These are phyloP conservation scores for Cyberlindnera maritima DNA, from an alignment of 805 yeast genomes.

Conservation along the genomic window DNA sequence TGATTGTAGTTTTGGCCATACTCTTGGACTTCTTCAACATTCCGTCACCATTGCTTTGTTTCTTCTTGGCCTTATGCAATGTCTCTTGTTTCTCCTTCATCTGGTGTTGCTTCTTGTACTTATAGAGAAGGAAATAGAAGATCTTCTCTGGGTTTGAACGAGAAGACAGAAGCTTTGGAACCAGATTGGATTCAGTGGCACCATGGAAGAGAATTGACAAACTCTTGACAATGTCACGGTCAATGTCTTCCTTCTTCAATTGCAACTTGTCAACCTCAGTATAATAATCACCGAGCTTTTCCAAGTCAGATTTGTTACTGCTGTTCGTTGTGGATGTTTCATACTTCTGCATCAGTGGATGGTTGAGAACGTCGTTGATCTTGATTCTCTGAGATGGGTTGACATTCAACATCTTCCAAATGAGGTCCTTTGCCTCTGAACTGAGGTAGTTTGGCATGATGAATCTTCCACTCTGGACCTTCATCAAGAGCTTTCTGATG, in stretches of 20 bases:
- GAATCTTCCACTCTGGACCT: constrained; percentile 88
- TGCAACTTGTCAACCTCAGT: constrained; percentile 38
- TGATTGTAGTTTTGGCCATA: constrained; percentile 40
- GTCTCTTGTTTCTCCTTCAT: constrained; percentile 19
- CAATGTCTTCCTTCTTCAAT: constrained; percentile 44
- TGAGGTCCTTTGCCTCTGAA: constrained; percentile 82
- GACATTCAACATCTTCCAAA: constrained; percentile 75
- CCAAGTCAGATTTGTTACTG: constrained; percentile 26
- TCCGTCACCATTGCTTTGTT: constrained; percentile 28
- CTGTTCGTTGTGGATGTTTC: constrained; percentile 38
- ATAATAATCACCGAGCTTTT: constrained; percentile 34
- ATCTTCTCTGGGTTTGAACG: constrained; percentile 75
- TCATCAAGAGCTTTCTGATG: constrained; percentile 78
- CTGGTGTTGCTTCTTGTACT: constrained; percentile 68
- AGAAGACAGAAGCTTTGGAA: constrained; percentile 49
- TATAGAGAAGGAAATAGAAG: constrained; percentile 69
- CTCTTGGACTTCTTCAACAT: constrained; percentile 39
- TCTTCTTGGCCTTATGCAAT: constrained; percentile 28
- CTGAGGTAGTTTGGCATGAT: constrained; percentile 80
- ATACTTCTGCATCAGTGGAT: constrained; percentile 80
- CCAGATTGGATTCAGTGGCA: constrained; percentile 51
- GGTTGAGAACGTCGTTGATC: constrained; percentile 71
- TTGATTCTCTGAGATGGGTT: constrained; percentile 79
- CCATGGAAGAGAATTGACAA: constrained; percentile 82
- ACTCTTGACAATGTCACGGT: constrained; percentile 70